Percentiles rank a stretch among this genome's conserved stretches.
Conservation (phyloP, 1,284 basidiomycete genomes). For the Porodaedalea pini region DNA sequence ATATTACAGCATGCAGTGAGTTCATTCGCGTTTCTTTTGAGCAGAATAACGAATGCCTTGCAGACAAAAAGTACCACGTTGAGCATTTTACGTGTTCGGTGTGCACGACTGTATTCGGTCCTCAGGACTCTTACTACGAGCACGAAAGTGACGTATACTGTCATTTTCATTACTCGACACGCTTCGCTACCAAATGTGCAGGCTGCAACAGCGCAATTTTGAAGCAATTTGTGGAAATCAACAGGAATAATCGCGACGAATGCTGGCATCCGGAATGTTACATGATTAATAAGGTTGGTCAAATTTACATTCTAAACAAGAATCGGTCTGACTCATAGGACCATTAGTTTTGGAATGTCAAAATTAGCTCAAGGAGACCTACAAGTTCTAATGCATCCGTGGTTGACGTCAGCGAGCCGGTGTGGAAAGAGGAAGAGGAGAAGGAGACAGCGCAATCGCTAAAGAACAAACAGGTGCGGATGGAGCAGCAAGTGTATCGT, state of each 20-base stretch:
- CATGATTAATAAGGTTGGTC: conserved; percentile 94
- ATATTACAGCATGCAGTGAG: conserved; percentile 98
- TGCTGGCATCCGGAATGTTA: conserved; percentile 99
- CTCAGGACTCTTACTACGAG: conserved; percentile 98
- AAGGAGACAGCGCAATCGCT: conserved; percentile 80
- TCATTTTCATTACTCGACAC: conserved; percentile 97
- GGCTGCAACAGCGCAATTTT: conserved; percentile 98
- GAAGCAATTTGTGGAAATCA: conserved; percentile 99
- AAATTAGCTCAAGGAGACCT: conserved; percentile 79
- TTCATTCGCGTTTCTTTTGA: conserved; percentile 31
- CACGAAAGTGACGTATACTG: conserved; percentile 95
- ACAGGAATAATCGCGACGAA: conserved; percentile 95
- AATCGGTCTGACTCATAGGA: conserved; percentile 5
- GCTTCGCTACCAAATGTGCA: conserved; percentile 97
- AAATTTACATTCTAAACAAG: not conserved
- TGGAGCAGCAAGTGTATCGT: conserved; percentile 97
- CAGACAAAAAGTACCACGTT: conserved; percentile 98
- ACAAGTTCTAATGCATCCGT: conserved; percentile 47
- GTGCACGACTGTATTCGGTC: conserved; percentile 94
- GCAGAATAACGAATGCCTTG: conserved; percentile 23
- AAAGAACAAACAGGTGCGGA: conserved; percentile 87
- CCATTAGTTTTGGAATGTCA: conserved; percentile 95
- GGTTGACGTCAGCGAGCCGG: conserved; percentile 55
- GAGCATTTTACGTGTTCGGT: conserved; percentile 99
- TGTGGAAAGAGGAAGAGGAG: conserved; percentile 71